Evolutionary conservation across 2,329 filamentous ascomycete genomes (phyloP).

Genomic region (Endoconidiophora polonica): DNA sequence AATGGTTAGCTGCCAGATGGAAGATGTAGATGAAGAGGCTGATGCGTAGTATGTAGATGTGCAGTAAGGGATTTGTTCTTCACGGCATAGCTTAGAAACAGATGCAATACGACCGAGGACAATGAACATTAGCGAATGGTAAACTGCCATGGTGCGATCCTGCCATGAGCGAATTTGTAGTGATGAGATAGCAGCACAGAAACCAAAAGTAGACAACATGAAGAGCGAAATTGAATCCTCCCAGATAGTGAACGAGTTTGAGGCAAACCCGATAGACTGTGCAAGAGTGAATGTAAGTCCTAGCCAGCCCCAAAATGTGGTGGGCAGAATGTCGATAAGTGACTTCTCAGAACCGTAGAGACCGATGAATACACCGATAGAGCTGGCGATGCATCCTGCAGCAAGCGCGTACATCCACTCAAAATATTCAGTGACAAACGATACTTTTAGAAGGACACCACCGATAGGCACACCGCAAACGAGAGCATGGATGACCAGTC

Average conservation of each 20-base stretch:
- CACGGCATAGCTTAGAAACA: conserved; percentile 79
- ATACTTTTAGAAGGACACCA: conserved; percentile 19
- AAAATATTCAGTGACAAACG: conserved; percentile 21
- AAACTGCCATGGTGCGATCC: conserved; percentile 61
- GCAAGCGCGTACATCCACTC: conserved; percentile 20
- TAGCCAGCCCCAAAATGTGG: conserved; percentile 77
- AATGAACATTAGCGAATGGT: conserved; percentile 73
- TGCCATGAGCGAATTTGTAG: conserved; percentile 50
- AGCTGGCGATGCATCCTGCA: conserved; percentile 29
- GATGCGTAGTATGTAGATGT: conserved; percentile 92
- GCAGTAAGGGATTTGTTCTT: conserved; percentile 97
- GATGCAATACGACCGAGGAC: conserved; percentile 65
- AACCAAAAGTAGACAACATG: conserved; percentile 75
- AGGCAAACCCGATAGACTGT: conserved; percentile 85
- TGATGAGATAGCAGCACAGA: conserved; percentile 57
- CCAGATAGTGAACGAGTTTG: conserved; percentile 98
- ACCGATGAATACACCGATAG: conserved; percentile 23
- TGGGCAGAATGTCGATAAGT: conserved; percentile 43
- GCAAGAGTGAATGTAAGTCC: conserved; percentile 65
- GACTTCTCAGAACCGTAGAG: conserved; percentile 28
- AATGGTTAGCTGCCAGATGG: conserved; percentile 72
- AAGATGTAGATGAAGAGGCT: conserved; percentile 77
- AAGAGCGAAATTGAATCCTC: conserved; percentile 90
- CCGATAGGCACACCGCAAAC: conserved; percentile 20
- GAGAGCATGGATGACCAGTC: conserved; percentile 23